phyloP scores from a whole-genome alignment of 2,329 filamentous ascomycete genomes.

The Plectosphaerella cucumerina region DNA sequence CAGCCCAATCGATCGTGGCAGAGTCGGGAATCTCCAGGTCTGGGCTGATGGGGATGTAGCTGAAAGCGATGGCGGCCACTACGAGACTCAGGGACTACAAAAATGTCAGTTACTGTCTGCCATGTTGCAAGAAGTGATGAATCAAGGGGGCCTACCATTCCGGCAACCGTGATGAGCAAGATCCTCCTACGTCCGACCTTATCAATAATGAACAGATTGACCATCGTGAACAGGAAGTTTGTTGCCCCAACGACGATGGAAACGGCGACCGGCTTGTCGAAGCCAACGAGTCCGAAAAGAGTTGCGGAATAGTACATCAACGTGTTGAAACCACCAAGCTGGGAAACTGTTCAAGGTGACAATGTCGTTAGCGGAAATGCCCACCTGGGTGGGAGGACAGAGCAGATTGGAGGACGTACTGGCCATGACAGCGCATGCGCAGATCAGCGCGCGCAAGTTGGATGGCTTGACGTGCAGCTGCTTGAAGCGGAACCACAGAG shows the following conservation, averaged over 20 bases:
- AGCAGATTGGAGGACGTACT: constrained; percentile 12
- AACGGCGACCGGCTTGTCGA: constrained; percentile 43
- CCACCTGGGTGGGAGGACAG: not conserved
- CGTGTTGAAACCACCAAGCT: constrained; percentile 37
- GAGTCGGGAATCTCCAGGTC: constrained; percentile 31
- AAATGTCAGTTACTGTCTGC: not conserved
- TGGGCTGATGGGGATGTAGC: constrained; percentile 37
- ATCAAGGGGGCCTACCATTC: constrained; percentile 26
- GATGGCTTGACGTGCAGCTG: constrained; percentile 39
- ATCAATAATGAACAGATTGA: constrained; percentile 44
- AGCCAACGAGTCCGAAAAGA: constrained; percentile 43
- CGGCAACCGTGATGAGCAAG: constrained; percentile 36
- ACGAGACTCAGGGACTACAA: constrained; percentile 38
- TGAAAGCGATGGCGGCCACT: constrained; percentile 39
- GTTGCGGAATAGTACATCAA: constrained; percentile 18
- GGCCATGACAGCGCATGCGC: constrained; percentile 47
- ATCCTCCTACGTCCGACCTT: constrained; percentile 39
- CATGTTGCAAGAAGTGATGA: not conserved
- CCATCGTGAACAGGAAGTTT: constrained; percentile 45
- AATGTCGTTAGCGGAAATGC: not conserved
- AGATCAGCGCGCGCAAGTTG: constrained; percentile 39
- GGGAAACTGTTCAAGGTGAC: constrained; percentile 24
- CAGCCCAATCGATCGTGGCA: constrained; percentile 23
- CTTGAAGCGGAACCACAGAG: constrained; percentile 37
- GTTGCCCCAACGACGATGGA: constrained; percentile 39